Evolutionary conservation across 768 basidiomycete species (phyloP), one percentile per base, ranked within the genome.

Genomic region (Sporobolomyces pararoseus): DNA sequence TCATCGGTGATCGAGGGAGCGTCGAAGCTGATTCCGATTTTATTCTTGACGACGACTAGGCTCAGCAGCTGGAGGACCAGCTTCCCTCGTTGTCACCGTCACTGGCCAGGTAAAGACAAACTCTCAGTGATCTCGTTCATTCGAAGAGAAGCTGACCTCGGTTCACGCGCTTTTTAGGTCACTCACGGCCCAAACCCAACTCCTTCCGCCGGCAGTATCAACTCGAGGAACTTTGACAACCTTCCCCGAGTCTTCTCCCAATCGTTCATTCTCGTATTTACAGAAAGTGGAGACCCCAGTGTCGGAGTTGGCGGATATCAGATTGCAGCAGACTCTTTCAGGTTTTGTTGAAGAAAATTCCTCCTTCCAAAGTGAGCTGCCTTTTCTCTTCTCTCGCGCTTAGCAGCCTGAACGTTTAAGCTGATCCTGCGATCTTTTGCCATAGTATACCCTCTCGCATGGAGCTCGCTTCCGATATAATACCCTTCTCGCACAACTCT

Each of bases 191-290:
- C 60, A 25, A 61, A 32, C 46, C 65, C 67, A 10, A 66, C 61
- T 7, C 72, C 67, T 7, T 39, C 65, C 6, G 54, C 67, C 16
- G 72, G 64, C 14, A 59, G 53, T 9, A 60, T 66, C 49, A 52
- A 25, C 21, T 19, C 49, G 4, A 61, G 63, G 51, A 63, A 67
- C 62, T 70, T 65, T 39, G 72, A 74, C 42, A 34, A 51, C 53
- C 72, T 74, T 49, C 65, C 72, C 7, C 65, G 72, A 39, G 68
- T 70, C 29, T 74, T 74, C 46, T 67, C 65, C 19, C 72, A 74
- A 47, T 61, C 62, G 27, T 63, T 74, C 65, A 66, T 73, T 55
- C 69, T 73, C 55, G 61, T 60, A 50, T 57, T 27, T 25, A 42
- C 35, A 21, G 44, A 29, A 4, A n/a, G 27, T 16, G 31, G 54